Evolutionary conservation across 306 rosid species (phyloP).

Genomic region (Hippophae rhamnoides): DNA sequence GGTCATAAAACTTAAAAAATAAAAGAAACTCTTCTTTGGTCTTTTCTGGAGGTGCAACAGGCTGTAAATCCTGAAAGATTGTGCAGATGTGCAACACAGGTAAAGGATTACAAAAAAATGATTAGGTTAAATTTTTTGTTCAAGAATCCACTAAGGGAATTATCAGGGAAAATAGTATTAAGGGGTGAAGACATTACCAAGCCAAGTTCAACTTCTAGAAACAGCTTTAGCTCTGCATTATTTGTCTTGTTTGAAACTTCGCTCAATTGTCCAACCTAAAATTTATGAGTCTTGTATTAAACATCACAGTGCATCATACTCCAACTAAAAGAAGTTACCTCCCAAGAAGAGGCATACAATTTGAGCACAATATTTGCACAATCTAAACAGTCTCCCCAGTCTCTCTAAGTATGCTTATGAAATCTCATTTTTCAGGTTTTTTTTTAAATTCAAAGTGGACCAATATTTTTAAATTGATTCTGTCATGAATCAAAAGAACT

Average conservation of each 20-base stretch:
- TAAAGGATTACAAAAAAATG: not conserved
- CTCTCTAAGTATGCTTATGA: too few relatives aligned
- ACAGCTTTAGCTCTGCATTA: constrained; percentile 66
- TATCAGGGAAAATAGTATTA: too few relatives aligned
- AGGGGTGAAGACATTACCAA: constrained; percentile 32
- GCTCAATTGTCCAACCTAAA: constrained; percentile 78
- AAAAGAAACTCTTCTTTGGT: constrained; percentile 65
- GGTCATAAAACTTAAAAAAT: constrained; percentile 81
- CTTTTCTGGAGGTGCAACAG: constrained; percentile 61
- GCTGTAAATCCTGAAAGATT: constrained; percentile 49
- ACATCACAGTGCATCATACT: not conserved
- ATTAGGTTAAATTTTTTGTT: not conserved
- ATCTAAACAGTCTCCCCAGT: too few relatives aligned
- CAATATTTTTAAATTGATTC: too few relatives aligned
- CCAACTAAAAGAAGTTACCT: not conserved
- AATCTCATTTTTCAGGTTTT: too few relatives aligned
- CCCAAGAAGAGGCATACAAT: too few relatives aligned
- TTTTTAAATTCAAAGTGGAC: too few relatives aligned
- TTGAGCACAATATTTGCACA: too few relatives aligned
- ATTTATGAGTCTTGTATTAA: constrained; percentile 6
- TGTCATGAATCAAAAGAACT: too few relatives aligned
- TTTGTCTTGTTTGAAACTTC: constrained; percentile 58
- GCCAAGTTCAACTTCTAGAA: constrained; percentile 72
- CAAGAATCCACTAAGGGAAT: too few relatives aligned
- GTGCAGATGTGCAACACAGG: not conserved